phyloP scores from a whole-genome alignment of 345 rosid genomes.

The Excoecaria agallocha region DNA sequence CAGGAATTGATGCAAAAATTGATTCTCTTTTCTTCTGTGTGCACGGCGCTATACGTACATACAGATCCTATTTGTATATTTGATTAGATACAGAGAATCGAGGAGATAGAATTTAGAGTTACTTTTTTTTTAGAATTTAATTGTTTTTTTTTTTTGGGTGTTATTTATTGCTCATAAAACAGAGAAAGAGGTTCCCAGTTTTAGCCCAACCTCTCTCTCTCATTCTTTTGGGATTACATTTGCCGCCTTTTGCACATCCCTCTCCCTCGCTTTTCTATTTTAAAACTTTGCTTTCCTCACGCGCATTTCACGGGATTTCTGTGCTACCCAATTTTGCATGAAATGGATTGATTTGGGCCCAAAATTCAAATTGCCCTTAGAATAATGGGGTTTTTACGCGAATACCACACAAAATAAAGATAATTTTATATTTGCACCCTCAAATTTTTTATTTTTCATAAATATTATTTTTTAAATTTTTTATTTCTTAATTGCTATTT shows the following conservation, averaged over 20 bases:
- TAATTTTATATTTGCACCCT: too few species aligned
- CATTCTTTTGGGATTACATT: background rate
- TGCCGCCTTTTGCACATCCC: constrained; percentile 8
- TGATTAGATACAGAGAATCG: too few species aligned
- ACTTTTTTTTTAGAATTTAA: too few species aligned
- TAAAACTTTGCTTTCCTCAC: background rate
- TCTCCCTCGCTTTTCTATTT: constrained; percentile 1
- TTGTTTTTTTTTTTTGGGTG: background rate
- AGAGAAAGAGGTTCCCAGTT: background rate
- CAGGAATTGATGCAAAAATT: background rate
- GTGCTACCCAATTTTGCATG: background rate
- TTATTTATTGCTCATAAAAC: background rate
- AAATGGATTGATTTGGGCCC: too few species aligned
- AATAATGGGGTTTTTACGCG: too few species aligned
- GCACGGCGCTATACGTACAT: background rate
- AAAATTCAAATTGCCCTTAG: too few species aligned
- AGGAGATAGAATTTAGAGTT: background rate
- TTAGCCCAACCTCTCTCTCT: background rate
- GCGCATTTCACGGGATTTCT: background rate
- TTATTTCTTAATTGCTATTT: too few species aligned
- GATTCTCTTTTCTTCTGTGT: background rate
- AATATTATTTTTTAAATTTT: too few species aligned
- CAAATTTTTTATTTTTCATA: too few species aligned
- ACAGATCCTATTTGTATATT: too few species aligned
- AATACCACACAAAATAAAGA: too few species aligned